These are phyloP conservation scores for Aspergillus haitiensis DNA, from an alignment of 495 filamentous ascomycete species.

Conservation along the genomic window DNA sequence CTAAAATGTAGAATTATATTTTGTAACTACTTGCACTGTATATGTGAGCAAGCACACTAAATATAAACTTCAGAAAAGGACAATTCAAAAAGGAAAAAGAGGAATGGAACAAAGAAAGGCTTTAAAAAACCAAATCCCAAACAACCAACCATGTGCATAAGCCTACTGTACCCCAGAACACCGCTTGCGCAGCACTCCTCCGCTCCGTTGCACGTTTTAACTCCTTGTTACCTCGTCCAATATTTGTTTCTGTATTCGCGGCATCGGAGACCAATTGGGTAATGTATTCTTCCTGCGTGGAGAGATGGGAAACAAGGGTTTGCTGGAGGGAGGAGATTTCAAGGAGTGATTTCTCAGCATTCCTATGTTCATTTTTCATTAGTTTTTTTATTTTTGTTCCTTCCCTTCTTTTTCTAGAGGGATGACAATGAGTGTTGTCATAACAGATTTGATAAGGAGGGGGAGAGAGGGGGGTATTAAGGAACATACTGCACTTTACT, in stretches of 20 bases:
- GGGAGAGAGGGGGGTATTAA: background rate
- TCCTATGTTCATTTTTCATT: slow-evolving; percentile 49
- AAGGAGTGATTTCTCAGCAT: slow-evolving; percentile 83
- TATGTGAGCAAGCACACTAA: too few relatives aligned
- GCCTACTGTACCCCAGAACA: slow-evolving; percentile 84
- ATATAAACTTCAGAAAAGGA: too few relatives aligned
- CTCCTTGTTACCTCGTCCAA: slow-evolving; percentile 87
- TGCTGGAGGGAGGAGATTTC: slow-evolving; percentile 94
- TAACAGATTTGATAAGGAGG: background rate
- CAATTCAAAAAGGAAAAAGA: background rate
- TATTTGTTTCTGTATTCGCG: slow-evolving; percentile 74
- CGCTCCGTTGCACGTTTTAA: slow-evolving; percentile 81
- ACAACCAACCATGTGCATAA: slow-evolving; percentile 79
- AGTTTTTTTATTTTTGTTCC: background rate
- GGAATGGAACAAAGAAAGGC: background rate
- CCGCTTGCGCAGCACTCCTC: slow-evolving; percentile 78
- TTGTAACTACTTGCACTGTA: too few relatives aligned
- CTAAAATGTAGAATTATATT: background rate
- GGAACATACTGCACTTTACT: slow-evolving; percentile 82
- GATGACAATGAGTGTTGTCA: background rate
- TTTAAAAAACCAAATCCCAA: slow-evolving; percentile 90
- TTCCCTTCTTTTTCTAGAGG: background rate
- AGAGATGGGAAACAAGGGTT: slow-evolving; percentile 79
- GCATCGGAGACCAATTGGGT: slow-evolving; percentile 87
- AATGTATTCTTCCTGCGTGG: slow-evolving; percentile 81